Evolutionary conservation across 192 early-diverging fungal species (phyloP).

Genomic region (Coemansia sp.): DNA sequence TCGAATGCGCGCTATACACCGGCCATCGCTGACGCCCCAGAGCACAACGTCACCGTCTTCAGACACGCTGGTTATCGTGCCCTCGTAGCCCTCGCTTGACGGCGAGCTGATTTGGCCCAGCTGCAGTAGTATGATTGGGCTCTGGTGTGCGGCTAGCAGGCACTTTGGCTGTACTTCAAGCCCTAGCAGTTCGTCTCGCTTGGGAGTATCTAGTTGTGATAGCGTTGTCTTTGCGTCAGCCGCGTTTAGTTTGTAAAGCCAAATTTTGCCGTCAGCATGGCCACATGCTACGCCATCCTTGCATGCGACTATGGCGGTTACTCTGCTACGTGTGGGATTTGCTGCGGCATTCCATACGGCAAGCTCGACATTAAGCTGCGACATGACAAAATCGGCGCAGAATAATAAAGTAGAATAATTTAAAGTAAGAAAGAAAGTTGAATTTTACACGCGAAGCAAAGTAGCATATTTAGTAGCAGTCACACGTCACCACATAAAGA

Average conservation of each 20-base stretch:
- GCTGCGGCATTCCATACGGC: slow-evolving; percentile 45
- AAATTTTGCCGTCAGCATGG: slow-evolving; percentile 41
- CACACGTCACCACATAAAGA: neutral
- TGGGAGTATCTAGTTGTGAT: neutral
- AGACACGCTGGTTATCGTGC: slow-evolving; percentile 38
- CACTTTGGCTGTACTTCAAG: slow-evolving; percentile 33
- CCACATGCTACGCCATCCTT: slow-evolving; percentile 43
- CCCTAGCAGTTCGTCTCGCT: neutral
- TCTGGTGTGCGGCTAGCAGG: slow-evolving; percentile 32
- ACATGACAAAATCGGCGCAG: slow-evolving; percentile 7
- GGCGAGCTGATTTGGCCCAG: slow-evolving; percentile 34
- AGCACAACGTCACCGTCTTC: slow-evolving; percentile 40
- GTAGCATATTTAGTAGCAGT: neutral
- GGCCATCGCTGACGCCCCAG: slow-evolving; percentile 43
- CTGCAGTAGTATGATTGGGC: slow-evolving; percentile 24
- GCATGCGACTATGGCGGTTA: slow-evolving; percentile 26
- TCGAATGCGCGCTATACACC: slow-evolving; percentile 43
- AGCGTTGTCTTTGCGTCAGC: neutral
- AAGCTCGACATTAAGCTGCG: slow-evolving; percentile 31
- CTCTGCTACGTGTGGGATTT: slow-evolving; percentile 32
- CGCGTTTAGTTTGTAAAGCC: slow-evolving; percentile 36
- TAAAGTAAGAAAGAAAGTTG: neutral
- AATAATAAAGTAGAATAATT: slow-evolving; percentile 1
- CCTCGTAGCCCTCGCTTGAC: slow-evolving; percentile 30
- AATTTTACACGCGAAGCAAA: neutral